Evolutionary conservation across 225 moss, liverwort and hornwort species (phyloP), one percentile per base, ranked within the genome.

Genomic region (Pseudoscleropodium purum): DNA sequence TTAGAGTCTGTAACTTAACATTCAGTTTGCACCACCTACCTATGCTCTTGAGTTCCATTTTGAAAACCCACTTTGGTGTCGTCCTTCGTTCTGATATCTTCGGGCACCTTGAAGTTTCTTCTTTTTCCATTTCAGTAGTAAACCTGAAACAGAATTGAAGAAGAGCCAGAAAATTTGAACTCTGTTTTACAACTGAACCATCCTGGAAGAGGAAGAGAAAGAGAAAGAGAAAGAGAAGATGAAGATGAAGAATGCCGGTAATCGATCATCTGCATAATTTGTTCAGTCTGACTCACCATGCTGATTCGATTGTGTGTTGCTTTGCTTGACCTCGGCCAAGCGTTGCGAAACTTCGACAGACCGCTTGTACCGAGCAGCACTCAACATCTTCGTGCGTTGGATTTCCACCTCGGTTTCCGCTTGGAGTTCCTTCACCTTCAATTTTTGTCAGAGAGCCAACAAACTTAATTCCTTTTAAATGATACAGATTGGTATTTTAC

Each of bases 51-150:
- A 15, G 54, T 54, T 87, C 87, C 85, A 90, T 37, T 70, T 82
- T 15, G 90, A 83, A 85, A 47, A 18, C 52, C 49, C 82, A 72
- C 18, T 90, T 84, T 54, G 52, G 21, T 18, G 54, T 75, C 61
- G 86, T 79, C 51, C 77, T 82, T 91, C 81, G 43, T 61, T 81
- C 60, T 61, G 60, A 20, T 69, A 39, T 77, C 81, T 89, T 66
- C 83, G 91, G 65, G 59, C 85, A 56, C 66, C 89, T 91, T 89
- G 88, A 63, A 91, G 89, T 92, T 93, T 93, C 62, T 94, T 96
- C 84, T 88, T 96, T 75, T 92, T 96, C 96, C 96, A 96, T 45
- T 91, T 93, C 78, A 91, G 91, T 75, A 95, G 91, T 65, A 94
- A 75, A 51, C 93, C 96, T 93, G 79, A 66, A 90, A 82, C 14